Percentiles rank a stretch among this genome's conserved stretches.
Evolutionary conservation across 2,329 filamentous ascomycete species (phyloP).

Genomic region (Xylaria polymorpha): DNA sequence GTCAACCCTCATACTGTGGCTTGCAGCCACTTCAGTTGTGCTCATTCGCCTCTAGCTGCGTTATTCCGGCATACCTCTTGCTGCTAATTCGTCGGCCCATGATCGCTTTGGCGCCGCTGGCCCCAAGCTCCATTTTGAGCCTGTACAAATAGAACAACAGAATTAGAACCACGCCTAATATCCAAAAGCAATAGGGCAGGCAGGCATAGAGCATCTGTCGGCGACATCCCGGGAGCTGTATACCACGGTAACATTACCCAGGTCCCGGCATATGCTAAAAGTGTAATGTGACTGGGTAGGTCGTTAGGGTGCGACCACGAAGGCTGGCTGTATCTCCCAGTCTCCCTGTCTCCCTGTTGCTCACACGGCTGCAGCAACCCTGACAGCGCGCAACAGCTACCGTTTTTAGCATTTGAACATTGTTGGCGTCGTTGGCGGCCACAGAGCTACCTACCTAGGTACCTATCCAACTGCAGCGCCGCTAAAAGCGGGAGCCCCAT

Average conservation of each 20-base stretch:
- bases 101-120: conserved; percentile 2
- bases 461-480: conserved; percentile 26
- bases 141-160: neutral
- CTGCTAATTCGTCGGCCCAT: neutral
- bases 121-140: conserved; percentile 12
- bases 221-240: conserved; percentile 6
- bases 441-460: too few relatives aligned
- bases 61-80: conserved; percentile 17
- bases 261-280: conserved; percentile 4
- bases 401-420: conserved; percentile 25
- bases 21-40: conserved; percentile 13
- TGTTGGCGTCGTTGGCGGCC: neutral
- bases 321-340: neutral
- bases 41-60: conserved; percentile 12
- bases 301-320: conserved; percentile 2
- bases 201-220: neutral
- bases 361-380: conserved; percentile 32
- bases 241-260: conserved; percentile 16
- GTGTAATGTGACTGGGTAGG: conserved; percentile 6
- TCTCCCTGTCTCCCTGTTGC: neutral
- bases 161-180: neutral
- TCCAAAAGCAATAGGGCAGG: conserved; percentile 17
- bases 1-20: conserved; percentile 13
- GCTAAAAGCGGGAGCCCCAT: conserved; percentile 42
- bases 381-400: conserved; percentile 20